phyloP scores from a whole-genome alignment of 495 filamentous ascomycete genomes.

The Penicillium dipodomyicola region DNA sequence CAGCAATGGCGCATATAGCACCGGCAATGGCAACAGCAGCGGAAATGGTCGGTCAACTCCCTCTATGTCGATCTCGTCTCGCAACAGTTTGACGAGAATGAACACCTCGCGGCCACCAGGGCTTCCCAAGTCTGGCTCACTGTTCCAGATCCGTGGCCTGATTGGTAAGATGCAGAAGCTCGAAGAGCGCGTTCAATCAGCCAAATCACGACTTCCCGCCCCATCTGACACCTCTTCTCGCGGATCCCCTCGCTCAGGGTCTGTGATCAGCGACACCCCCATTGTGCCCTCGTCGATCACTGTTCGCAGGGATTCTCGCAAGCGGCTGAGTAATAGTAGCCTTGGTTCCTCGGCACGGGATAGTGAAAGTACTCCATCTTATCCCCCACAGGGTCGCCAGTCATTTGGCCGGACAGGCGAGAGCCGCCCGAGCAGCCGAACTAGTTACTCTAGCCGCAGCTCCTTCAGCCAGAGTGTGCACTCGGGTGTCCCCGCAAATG shows the following conservation, averaged over 20 bases:
- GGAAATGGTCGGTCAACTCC: slow-evolving; percentile 42
- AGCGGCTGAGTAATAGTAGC: slow-evolving; percentile 60
- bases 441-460: slow-evolving; percentile 44
- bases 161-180: slow-evolving; percentile 96
- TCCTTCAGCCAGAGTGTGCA: slow-evolving; percentile 45
- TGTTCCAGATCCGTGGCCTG: slow-evolving; percentile 87
- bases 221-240: slow-evolving; percentile 79
- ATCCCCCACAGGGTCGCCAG: slow-evolving; percentile 45
- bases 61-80: slow-evolving; percentile 38
- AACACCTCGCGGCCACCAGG: slow-evolving; percentile 32
- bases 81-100: slow-evolving; percentile 37
- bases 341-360: slow-evolving; percentile 53
- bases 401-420: slow-evolving; percentile 50
- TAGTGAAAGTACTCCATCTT: slow-evolving; percentile 46
- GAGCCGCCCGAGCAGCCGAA: slow-evolving; percentile 49
- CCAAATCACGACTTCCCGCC: slow-evolving; percentile 83
- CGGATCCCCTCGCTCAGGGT: slow-evolving; percentile 64
- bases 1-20: slow-evolving; percentile 42
- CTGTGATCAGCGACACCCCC: slow-evolving; percentile 49
- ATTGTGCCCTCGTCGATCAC: slow-evolving; percentile 71
- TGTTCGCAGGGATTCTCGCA: slow-evolving; percentile 69
- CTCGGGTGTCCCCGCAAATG: slow-evolving; percentile 27
- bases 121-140: slow-evolving; percentile 76
- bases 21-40: slow-evolving; percentile 32
- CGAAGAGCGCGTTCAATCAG: slow-evolving; percentile 90